Conservation (phyloP, 1,284 basidiomycete species). For the Amylostereum areolatum region DNA sequence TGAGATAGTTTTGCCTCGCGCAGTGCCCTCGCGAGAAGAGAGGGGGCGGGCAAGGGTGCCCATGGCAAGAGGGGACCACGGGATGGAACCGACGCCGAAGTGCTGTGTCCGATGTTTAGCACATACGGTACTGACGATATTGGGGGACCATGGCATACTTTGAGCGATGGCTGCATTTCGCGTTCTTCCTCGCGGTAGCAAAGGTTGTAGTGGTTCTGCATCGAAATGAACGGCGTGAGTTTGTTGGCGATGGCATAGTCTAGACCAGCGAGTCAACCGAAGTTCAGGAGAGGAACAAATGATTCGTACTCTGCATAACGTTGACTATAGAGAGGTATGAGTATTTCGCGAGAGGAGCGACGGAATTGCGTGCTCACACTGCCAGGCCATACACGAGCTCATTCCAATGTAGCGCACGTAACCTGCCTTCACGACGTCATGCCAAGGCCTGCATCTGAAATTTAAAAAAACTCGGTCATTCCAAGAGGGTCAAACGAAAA, state of each 20-base stretch:
- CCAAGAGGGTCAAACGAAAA: slow-evolving; percentile 8
- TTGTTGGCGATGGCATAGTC: slow-evolving; percentile 7
- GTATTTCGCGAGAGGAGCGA: background rate
- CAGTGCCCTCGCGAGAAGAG: slow-evolving; percentile 10
- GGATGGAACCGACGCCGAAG: slow-evolving; percentile 21
- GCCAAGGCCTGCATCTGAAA: slow-evolving; percentile 6
- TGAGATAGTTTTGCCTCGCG: slow-evolving; percentile 5
- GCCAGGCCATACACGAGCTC: slow-evolving; percentile 6
- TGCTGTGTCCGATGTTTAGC: slow-evolving; percentile 2
- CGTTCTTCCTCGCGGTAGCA: slow-evolving; percentile 43
- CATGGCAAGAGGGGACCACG: slow-evolving; percentile 33
- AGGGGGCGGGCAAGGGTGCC: slow-evolving; percentile 30
- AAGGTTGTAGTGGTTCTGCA: slow-evolving; percentile 9
- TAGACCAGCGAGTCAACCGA: background rate
- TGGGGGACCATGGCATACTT: slow-evolving; percentile 3
- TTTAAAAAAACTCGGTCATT: background rate
- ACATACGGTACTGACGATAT: background rate
- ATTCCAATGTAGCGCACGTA: slow-evolving; percentile 8
- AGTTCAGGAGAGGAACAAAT: background rate
- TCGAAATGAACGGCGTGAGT: slow-evolving; percentile 8
- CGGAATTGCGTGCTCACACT: slow-evolving; percentile 1
- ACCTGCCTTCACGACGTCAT: slow-evolving; percentile 5
- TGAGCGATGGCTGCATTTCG: slow-evolving; percentile 39
- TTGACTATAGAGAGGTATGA: slow-evolving; percentile 1
- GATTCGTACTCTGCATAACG: slow-evolving; percentile 4